Base-by-base conservation (phyloP, 768 basidiomycete genomes). In the Tylopilus sp. region DNA sequence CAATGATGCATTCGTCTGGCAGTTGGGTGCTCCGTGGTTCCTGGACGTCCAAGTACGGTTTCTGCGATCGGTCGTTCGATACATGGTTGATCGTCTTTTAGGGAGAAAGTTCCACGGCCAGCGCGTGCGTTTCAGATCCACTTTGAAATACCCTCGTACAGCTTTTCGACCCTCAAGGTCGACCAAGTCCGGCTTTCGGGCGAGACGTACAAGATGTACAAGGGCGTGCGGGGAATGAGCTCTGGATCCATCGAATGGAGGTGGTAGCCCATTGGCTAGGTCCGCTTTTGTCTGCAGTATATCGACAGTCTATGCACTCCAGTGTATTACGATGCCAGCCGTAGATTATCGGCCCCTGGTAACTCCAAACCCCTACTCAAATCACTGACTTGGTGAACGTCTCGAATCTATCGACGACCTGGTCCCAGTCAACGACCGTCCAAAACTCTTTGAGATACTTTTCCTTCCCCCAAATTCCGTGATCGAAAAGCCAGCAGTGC, bases 381-480 rank as follows among this genome's bases (percentile, higher is more conserved):
- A 56, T 45, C 44, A 33, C 7, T 17, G 45, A 26, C 26, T 55
- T 17, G 29, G 50, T 53, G 36, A 71, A 72, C 2, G 50, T 59
- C 34, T 63, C 53, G 48, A 69, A 77, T 45, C 65, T 43, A 13
- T 59, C 45, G 47, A 63, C 64, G 55, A 88, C 81, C 63, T 79
- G 82, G 34, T 71, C 61, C 92, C 92, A 96, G 67, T 96, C 78
- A 48, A 95, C 69, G 21, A 86, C 87, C 11, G 74, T 76, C 91
- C 92, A 96, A 72, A 94, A 92, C 64, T 85, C 79, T 61, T 78
- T 81, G 65, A 95, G 65, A 78, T 92, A 96, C 60, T 79, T 79
- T 67, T 95, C 91, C 71, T 91, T 89, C 24, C 93, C 92, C 89
- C 90, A 93, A 6, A 96, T 81, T 6, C 92, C 92, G 58, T 87